phyloP scores from a whole-genome alignment of 768 basidiomycete genomes.

The Astraeus odoratus region DNA sequence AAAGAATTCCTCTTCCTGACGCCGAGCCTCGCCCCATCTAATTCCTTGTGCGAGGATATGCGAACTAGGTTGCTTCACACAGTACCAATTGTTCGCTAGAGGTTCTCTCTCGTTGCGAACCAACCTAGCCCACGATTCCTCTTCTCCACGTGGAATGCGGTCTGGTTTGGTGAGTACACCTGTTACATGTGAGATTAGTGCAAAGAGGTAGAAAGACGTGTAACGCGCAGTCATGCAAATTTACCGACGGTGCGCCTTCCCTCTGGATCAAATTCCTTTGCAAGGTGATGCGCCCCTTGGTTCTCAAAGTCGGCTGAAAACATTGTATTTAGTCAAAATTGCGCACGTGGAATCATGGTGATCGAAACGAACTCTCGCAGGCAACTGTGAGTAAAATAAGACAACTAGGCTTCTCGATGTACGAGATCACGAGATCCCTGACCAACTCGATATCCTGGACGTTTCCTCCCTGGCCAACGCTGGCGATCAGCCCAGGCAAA shows the following conservation, averaged over 20 bases:
- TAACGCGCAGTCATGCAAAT: background rate
- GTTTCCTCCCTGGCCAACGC: constrained; percentile 45
- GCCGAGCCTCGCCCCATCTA: constrained; percentile 26
- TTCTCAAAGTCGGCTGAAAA: constrained; percentile 51
- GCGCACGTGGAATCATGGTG: constrained; percentile 13
- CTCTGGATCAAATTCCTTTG: constrained; percentile 36
- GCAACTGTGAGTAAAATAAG: constrained; percentile 46
- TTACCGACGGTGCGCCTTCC: constrained; percentile 48
- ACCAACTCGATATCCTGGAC: constrained; percentile 38
- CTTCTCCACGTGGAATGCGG: constrained; percentile 33
- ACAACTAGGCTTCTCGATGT: constrained; percentile 41
- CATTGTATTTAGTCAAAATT: background rate
- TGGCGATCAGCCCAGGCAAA: constrained; percentile 33
- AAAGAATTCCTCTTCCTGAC: constrained; percentile 32
- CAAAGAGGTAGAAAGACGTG: background rate
- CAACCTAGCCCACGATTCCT: constrained; percentile 38
- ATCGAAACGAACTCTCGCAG: constrained; percentile 39
- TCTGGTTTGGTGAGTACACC: constrained; percentile 55
- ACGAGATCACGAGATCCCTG: constrained; percentile 41
- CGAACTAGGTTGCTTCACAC: constrained; percentile 37
- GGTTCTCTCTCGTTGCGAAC: constrained; percentile 34
- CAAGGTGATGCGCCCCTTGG: constrained; percentile 46
- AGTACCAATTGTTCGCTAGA: constrained; percentile 37
- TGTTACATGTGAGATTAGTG: constrained; percentile 11
- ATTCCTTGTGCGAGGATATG: constrained; percentile 27